Evolutionary conservation across 1,284 basidiomycete species (phyloP), one percentile per base, ranked within the genome.

Genomic region (Boletus calvinii): DNA sequence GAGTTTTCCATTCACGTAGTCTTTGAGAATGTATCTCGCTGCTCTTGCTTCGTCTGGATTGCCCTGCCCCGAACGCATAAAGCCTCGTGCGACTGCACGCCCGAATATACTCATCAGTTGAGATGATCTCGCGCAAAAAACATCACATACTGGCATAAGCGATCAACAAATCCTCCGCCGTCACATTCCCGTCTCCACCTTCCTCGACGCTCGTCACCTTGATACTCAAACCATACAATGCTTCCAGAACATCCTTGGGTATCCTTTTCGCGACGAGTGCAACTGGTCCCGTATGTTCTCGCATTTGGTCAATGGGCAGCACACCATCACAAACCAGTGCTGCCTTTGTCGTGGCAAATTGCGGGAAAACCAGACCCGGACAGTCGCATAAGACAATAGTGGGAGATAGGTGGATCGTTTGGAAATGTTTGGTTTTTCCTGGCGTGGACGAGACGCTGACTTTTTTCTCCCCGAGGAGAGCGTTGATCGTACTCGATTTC

Each of bases 341-440:
- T 6, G 96, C 97, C 64, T 92, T 92, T 3, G 94, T 97, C 32
- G 91, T 93, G 6, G 95, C 91, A 70, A 99, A 99, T 65, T 99
- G 97, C 6, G 97, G 97, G 70, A 99, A 99, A 15, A 99, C 97
- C 26, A 99, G 78, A 74, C 97, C 97, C 12, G 97, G 97, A 74
- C 97, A 99, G 76, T 99, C 97, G 64, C 96, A 99, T n/a, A 99
- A 81, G 12, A 92, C 79, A 45, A 98, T 90, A 3, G 83, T 78
- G 26, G 91, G 83, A 0, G 94, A 94, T 24, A 99, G 80, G 59
- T 94, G 84, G 58, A 98, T 94, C 0, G 97, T 99, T 73, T 99
- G 97, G 77, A 99, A 98, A 73, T 99, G 97, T 69, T 99, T 99
- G 29, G 97, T 99, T 73, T 99, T 98, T 59, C 97, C 95, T 0